Percentiles rank a stretch among this genome's conserved stretches.
phyloP scores from a whole-genome alignment of 1,139 yeast species.

The Kurtzmaniella quercitrusa region DNA sequence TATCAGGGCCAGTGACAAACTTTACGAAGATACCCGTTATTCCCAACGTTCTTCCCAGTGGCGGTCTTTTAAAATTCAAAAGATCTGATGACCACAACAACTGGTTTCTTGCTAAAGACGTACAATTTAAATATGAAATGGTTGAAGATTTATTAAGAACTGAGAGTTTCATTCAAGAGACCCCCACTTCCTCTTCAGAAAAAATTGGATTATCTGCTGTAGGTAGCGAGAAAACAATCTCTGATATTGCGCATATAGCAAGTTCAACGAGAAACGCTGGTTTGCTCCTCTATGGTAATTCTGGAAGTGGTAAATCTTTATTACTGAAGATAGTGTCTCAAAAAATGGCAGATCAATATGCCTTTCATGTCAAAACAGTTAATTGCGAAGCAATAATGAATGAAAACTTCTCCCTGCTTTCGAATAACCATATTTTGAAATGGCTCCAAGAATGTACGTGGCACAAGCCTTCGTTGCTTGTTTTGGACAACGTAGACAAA shows the following conservation, averaged over 20 bases:
- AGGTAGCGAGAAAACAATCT: conserved; percentile 51
- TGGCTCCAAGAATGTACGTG: conserved; percentile 65
- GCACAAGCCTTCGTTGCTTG: conserved; percentile 72
- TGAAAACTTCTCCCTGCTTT: conserved; percentile 48
- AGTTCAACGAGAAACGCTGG: conserved; percentile 49
- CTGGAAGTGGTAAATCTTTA: conserved; percentile 79
- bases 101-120: conserved; percentile 28
- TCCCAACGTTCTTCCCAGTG: conserved; percentile 48
- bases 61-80: conserved; percentile 59
- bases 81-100: conserved; percentile 36
- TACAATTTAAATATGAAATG: conserved; percentile 31
- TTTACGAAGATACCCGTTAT: conserved; percentile 47
- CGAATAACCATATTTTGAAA: conserved; percentile 38
- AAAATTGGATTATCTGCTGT: conserved; percentile 30
- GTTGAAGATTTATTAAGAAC: conserved; percentile 54
- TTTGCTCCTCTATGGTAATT: conserved; percentile 59
- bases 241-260: conserved; percentile 40
- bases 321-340: conserved; percentile 41
- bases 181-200: background rate
- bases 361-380: conserved; percentile 40
- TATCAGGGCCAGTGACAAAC: conserved; percentile 43
- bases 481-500: conserved; percentile 80
- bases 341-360: conserved; percentile 29
- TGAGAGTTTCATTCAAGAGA: conserved; percentile 37
- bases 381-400: conserved; percentile 55